These are phyloP conservation scores for Diospyros kaki DNA, from an alignment of 148 eudicot genomes.

Conservation along the genomic window DNA sequence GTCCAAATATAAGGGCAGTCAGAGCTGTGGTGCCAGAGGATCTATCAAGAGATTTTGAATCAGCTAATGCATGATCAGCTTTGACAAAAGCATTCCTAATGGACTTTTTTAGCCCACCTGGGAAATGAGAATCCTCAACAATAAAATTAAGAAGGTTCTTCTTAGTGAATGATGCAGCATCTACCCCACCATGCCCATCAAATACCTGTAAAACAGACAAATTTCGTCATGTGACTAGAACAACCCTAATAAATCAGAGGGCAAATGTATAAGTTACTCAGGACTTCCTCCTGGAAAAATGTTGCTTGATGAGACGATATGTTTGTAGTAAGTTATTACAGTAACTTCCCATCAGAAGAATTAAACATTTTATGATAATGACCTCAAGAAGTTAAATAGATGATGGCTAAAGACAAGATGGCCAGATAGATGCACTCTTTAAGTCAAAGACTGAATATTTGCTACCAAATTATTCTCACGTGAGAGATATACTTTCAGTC, in stretches of 20 bases:
- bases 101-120: conserved; percentile 39
- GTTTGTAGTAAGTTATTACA: neutral
- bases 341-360: neutral
- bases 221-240: neutral
- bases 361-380: neutral
- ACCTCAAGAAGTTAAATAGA: neutral
- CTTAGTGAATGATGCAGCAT: conserved; percentile 56
- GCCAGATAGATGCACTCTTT: neutral
- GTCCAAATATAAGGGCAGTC: conserved; percentile 51
- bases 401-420: neutral
- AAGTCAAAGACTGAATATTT: neutral
- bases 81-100: conserved; percentile 58
- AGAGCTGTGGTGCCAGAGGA: conserved; percentile 73
- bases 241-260: neutral
- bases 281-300: neutral
- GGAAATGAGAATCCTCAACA: conserved; percentile 50
- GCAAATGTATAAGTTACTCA: neutral
- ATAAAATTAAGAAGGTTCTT: conserved; percentile 54
- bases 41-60: conserved; percentile 44
- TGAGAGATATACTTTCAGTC: neutral
- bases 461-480: neutral
- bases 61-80: conserved; percentile 59
- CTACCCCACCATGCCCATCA: conserved; percentile 72
- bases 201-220: conserved; percentile 42
- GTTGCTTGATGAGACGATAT: neutral